Evolutionary conservation across 2,329 filamentous ascomycete species (phyloP), one percentile per base, ranked within the genome.

Genomic region (Elsinoe batatas): DNA sequence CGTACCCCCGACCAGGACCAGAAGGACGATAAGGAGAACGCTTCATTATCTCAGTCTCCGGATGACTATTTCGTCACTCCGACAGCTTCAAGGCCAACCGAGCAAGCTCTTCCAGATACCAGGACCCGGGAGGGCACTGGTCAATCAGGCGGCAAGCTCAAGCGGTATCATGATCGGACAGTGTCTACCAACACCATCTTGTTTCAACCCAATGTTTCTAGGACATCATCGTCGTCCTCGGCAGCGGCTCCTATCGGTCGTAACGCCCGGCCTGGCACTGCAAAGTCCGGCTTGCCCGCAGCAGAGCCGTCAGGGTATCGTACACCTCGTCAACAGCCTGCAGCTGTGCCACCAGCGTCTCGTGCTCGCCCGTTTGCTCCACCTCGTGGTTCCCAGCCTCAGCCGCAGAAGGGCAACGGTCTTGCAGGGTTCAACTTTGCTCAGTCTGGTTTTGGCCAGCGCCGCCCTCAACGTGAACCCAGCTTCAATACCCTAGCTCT

Each of bases 151-250:
- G n/a, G 53, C 46, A 33, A n/a, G 26, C 12, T 22, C 10, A 36
- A n/a, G 35, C 57, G 17, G 51, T 42, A 32, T 3, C 90, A 95
- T 64, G 79, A 73, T 56, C 84, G 90, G 36, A 90, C 88, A 11
- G 68, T 85, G 3, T 95, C 91, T 0, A 86, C 83, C 17, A 88
- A 84, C 62, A 95, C 91, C 0, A 90, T 94, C 54, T 74, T 95
- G 1, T 95, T 87, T 71, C 90, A 87, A 33, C 90, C 90, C 0
- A 73, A 82, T 32, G 73, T 61, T 4, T 50, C 54, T 5, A 63
- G 62, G 69, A 64, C 72, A 37, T 54, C 54, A n/a, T 58, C 58
- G 5, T 58, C 57, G 6, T 53, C 58, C 2, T 57, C 57, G 1
- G 57, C 50, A 32, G 26, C 38, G 42, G 46, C 13, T 2, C 47